phyloP scores from a whole-genome alignment of 805 yeast species.

The Spencermartinsiella europaea region DNA sequence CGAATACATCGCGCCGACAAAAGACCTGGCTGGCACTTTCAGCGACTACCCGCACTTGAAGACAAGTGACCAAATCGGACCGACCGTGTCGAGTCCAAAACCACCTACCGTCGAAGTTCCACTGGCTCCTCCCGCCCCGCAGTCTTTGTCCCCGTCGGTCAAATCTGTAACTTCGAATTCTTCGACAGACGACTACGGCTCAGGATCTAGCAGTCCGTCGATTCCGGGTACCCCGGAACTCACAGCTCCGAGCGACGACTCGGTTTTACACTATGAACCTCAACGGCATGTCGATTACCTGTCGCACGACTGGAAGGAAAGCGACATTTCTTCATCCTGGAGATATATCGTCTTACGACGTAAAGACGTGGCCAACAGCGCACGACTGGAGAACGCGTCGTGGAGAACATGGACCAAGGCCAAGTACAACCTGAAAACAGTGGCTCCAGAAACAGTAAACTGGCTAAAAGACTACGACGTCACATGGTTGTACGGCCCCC shows the following conservation, averaged over 20 bases:
- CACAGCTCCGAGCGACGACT: constrained; percentile 51
- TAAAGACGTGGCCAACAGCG: constrained; percentile 78
- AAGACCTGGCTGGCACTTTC: constrained; percentile 30
- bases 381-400: constrained; percentile 73
- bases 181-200: constrained; percentile 8
- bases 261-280: constrained; percentile 74
- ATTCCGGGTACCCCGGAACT: constrained; percentile 24
- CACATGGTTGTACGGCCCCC: constrained; percentile 97
- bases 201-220: constrained; percentile 14
- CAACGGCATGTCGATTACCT: constrained; percentile 89
- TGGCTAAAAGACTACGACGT: constrained; percentile 98
- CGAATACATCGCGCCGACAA: constrained; percentile 38
- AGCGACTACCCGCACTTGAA: constrained; percentile 24
- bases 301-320: constrained; percentile 93
- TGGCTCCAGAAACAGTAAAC: constrained; percentile 84
- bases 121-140: constrained; percentile 5
- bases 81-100: constrained; percentile 2
- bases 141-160: background rate
- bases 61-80: background rate
- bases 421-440: constrained; percentile 59
- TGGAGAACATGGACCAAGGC: constrained; percentile 97
- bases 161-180: background rate
- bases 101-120: background rate
- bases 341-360: constrained; percentile 79
- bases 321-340: constrained; percentile 94